Evolutionary conservation across 805 yeast species (phyloP).

Genomic region (Lachancea sp.): DNA sequence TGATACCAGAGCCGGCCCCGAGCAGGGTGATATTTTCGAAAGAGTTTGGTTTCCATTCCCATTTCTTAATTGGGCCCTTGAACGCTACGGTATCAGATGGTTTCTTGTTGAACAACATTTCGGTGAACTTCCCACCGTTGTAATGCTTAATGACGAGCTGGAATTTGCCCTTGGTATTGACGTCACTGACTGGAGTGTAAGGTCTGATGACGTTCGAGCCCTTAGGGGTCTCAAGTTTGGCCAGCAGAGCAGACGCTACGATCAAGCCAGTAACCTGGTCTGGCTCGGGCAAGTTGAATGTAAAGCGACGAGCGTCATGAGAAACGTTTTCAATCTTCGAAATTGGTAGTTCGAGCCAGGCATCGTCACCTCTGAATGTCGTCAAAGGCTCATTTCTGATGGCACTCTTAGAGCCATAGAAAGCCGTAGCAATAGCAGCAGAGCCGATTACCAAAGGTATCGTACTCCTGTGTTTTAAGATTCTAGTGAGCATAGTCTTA

Average conservation of each 20-base stretch:
- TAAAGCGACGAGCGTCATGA: slow-evolving; percentile 58
- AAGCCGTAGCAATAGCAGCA: slow-evolving; percentile 39
- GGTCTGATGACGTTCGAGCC: slow-evolving; percentile 86
- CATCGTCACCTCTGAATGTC: slow-evolving; percentile 55
- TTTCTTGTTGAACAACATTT: slow-evolving; percentile 63
- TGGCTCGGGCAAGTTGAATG: slow-evolving; percentile 59
- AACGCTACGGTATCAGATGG: slow-evolving; percentile 77
- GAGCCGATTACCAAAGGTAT: slow-evolving; percentile 42
- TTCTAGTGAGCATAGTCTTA: slow-evolving; percentile 22
- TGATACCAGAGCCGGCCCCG: slow-evolving; percentile 97
- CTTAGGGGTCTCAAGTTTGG: slow-evolving; percentile 76
- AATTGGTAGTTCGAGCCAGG: slow-evolving; percentile 67
- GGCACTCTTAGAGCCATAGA: slow-evolving; percentile 27
- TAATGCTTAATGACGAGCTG: slow-evolving; percentile 81
- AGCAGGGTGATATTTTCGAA: slow-evolving; percentile 72
- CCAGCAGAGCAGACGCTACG: slow-evolving; percentile 71
- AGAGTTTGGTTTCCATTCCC: slow-evolving; percentile 84
- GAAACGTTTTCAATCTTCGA: slow-evolving; percentile 41
- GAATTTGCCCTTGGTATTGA: slow-evolving; percentile 62
- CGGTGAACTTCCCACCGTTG: slow-evolving; percentile 76
- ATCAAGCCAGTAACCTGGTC: slow-evolving; percentile 71
- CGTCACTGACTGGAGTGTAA: slow-evolving; percentile 78
- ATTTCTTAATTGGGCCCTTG: slow-evolving; percentile 91
- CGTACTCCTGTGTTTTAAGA: slow-evolving; percentile 20
- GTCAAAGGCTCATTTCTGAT: slow-evolving; percentile 34